These are phyloP conservation scores for Saccharomyces kudriavzevii DNA, from an alignment of 805 yeast species.

Conservation along the genomic window DNA sequence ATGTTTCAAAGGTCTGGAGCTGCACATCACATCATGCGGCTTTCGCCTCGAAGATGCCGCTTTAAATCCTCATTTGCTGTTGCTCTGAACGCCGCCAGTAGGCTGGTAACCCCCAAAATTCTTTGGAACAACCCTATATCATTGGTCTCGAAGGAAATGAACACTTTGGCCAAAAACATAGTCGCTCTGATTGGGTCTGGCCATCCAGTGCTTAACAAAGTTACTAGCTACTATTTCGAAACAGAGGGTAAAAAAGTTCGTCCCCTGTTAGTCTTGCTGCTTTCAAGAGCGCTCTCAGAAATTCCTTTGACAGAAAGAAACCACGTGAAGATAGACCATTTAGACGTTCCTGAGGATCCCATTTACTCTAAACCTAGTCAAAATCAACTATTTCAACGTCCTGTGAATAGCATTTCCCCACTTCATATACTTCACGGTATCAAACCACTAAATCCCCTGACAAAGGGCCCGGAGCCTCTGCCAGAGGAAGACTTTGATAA, in stretches of 20 bases:
- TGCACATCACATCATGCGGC: neutral
- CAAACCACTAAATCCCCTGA: slow-evolving; percentile 84
- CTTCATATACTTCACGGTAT: slow-evolving; percentile 80
- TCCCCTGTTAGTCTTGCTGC: slow-evolving; percentile 76
- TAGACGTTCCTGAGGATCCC: slow-evolving; percentile 60
- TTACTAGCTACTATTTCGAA: slow-evolving; percentile 90
- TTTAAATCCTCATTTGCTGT: slow-evolving; percentile 35
- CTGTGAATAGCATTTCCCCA: slow-evolving; percentile 54
- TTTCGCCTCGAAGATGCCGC: slow-evolving; percentile 5
- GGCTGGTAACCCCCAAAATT: slow-evolving; percentile 56
- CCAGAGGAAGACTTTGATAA: slow-evolving; percentile 45
- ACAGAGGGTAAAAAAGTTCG: slow-evolving; percentile 94
- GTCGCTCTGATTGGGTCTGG: slow-evolving; percentile 85
- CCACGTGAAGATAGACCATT: slow-evolving; percentile 50
- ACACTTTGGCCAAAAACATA: slow-evolving; percentile 75
- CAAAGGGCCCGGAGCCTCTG: slow-evolving; percentile 66
- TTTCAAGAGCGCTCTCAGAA: slow-evolving; percentile 70
- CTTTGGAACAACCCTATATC: slow-evolving; percentile 76
- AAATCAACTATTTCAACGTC: slow-evolving; percentile 51
- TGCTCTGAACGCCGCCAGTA: slow-evolving; percentile 67
- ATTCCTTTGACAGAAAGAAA: slow-evolving; percentile 66
- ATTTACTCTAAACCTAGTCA: slow-evolving; percentile 53
- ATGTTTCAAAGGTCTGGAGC: neutral
- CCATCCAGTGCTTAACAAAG: slow-evolving; percentile 86
- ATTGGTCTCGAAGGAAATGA: slow-evolving; percentile 89